Percentiles rank a stretch among this genome's conserved stretches.
These are phyloP conservation scores for Tympanopsis confertula DNA, from an alignment of 2,329 filamentous ascomycete genomes.

Conservation along the genomic window DNA sequence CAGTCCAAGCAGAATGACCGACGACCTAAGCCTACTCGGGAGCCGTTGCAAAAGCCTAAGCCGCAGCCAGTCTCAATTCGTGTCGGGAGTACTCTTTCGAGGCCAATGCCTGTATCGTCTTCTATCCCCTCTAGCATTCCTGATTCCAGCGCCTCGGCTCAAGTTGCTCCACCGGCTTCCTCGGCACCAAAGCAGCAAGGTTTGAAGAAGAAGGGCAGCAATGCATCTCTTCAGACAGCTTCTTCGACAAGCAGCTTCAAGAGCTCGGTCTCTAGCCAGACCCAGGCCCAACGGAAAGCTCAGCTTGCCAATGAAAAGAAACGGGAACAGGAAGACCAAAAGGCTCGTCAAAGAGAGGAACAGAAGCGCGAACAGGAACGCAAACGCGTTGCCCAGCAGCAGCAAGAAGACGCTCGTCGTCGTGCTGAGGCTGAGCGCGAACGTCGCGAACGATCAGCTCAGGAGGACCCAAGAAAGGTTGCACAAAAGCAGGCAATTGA, in stretches of 20 bases:
- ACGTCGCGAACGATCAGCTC: slow-evolving; percentile 27
- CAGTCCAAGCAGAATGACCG: slow-evolving; percentile 20
- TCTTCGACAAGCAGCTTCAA: slow-evolving; percentile 46
- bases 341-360: slow-evolving; percentile 67
- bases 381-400: slow-evolving; percentile 46
- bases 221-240: slow-evolving; percentile 43
- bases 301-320: slow-evolving; percentile 68
- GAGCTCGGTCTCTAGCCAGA: slow-evolving; percentile 46
- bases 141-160: slow-evolving; percentile 30
- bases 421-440: slow-evolving; percentile 19
- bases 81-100: slow-evolving; percentile 30
- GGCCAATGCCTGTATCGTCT: slow-evolving; percentile 24
- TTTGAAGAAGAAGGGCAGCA: slow-evolving; percentile 54
- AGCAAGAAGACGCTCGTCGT: slow-evolving; percentile 51
- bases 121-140: background rate
- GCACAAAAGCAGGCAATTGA: slow-evolving; percentile 47
- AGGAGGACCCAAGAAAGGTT: slow-evolving; percentile 53
- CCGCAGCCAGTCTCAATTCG: slow-evolving; percentile 33
- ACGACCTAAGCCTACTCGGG: slow-evolving; percentile 28
- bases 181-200: slow-evolving; percentile 31
- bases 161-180: slow-evolving; percentile 27
- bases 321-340: slow-evolving; percentile 74
- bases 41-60: slow-evolving; percentile 26
- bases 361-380: slow-evolving; percentile 73
- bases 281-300: slow-evolving; percentile 54